Conservation (phyloP, 2,329 filamentous ascomycete species). For the Exophiala lecanii-corni region DNA sequence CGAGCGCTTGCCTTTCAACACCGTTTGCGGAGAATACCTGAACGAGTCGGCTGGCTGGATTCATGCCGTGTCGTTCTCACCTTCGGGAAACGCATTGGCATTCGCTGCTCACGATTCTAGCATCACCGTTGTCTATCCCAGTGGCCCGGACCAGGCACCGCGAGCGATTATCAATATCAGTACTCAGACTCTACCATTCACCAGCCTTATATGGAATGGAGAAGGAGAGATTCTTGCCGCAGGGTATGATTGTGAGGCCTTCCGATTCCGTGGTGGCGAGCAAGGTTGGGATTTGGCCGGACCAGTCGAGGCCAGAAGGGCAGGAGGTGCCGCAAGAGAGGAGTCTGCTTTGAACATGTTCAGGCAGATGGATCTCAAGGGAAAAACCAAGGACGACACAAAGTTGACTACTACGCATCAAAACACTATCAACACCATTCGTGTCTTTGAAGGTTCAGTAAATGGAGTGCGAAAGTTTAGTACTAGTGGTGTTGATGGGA, state of each 20-base stretch:
- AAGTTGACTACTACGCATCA: conserved; percentile 94
- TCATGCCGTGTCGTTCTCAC: conserved; percentile 88
- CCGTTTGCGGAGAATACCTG: conserved; percentile 90
- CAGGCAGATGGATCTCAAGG: conserved; percentile 96
- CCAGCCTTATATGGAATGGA: conserved; percentile 84
- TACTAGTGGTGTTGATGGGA: conserved; percentile 78
- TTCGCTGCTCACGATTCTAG: conserved; percentile 95
- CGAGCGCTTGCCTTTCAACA: conserved; percentile 94
- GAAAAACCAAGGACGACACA: conserved; percentile 85
- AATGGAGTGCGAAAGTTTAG: conserved; percentile 72
- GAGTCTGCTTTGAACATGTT: conserved; percentile 98
- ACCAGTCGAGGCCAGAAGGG: conserved; percentile 69
- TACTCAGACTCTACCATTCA: conserved; percentile 87
- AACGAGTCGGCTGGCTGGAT: conserved; percentile 98
- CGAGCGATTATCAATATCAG: conserved; percentile 83
- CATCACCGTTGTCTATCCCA: conserved; percentile 93
- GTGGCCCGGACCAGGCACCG: conserved; percentile 83
- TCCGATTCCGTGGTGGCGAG: conserved; percentile 75
- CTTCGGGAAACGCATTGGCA: conserved; percentile 84
- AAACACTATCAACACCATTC: conserved; percentile 85
- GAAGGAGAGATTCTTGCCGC: conserved; percentile 94
- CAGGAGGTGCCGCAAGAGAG: conserved; percentile 64
- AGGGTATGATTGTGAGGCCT: conserved; percentile 75
- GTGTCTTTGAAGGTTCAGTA: conserved; percentile 65
- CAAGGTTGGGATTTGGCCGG: conserved; percentile 79